Percentiles rank a stretch among this genome's conserved stretches.
Evolutionary conservation across 1,284 basidiomycete genomes (phyloP).

Genomic region (Rugosomyces carneus): DNA sequence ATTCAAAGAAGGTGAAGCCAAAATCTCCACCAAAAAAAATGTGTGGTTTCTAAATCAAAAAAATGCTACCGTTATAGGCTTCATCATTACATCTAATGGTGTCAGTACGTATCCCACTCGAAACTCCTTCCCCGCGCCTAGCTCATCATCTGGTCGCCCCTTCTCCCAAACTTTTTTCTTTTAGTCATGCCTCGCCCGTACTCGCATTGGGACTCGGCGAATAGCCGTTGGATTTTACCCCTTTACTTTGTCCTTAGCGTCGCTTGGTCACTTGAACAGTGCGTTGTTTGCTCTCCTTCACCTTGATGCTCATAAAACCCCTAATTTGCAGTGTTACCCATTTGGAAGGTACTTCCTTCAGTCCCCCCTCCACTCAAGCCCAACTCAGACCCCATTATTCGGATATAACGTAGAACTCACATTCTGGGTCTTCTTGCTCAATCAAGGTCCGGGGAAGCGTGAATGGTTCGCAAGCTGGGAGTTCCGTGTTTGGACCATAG

Average conservation of each 20-base stretch:
- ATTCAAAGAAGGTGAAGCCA: constrained; percentile 70
- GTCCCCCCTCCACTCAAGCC: not conserved
- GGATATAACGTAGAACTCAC: constrained; percentile 54
- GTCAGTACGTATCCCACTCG: constrained; percentile 29
- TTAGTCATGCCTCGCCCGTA: constrained; percentile 54
- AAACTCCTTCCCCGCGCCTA: too few relatives aligned
- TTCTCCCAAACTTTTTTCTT: not conserved
- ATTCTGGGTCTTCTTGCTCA: constrained; percentile 73
- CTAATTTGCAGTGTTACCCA: constrained; percentile 45
- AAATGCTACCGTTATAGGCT: too few relatives aligned
- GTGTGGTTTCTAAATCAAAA: too few relatives aligned
- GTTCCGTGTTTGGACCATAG: constrained; percentile 52
- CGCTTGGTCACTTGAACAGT: constrained; percentile 72
- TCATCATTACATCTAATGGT: constrained; percentile 28
- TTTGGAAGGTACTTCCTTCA: constrained; percentile 54
- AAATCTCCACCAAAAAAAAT: too few relatives aligned
- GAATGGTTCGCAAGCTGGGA: constrained; percentile 70
- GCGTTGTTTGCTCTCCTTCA: constrained; percentile 20
- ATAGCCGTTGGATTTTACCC: constrained; percentile 53
- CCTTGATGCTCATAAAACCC: not conserved
- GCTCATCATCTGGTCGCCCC: too few relatives aligned
- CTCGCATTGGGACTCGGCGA: constrained; percentile 35
- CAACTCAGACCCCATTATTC: not conserved
- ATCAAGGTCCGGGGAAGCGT: constrained; percentile 60
- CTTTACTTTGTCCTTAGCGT: constrained; percentile 61